Conservation (phyloP, 1,284 basidiomycete species). For the Fomitopsis schrenkii region DNA sequence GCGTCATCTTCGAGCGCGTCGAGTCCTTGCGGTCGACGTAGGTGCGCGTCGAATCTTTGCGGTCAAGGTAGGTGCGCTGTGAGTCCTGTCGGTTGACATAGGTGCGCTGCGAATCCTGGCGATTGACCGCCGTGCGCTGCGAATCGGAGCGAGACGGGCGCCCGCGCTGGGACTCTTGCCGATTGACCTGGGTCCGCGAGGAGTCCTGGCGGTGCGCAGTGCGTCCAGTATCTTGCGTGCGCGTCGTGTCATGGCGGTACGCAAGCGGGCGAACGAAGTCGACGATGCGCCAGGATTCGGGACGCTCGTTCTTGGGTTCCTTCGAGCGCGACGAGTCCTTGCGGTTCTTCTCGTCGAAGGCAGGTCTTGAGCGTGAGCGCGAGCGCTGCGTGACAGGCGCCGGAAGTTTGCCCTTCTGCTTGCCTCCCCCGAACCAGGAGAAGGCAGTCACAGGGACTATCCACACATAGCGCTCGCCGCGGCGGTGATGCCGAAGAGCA, state of each 20-base stretch:
- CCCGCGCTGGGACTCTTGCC: constrained; percentile 3
- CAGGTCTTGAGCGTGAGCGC: constrained; percentile 24
- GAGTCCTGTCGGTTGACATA: constrained; percentile 11
- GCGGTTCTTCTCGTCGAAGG: constrained; percentile 4
- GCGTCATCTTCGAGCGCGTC: constrained; percentile 5
- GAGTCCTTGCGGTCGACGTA: constrained; percentile 11
- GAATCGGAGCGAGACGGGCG: not conserved
- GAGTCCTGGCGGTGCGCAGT: constrained; percentile 14
- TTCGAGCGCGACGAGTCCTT: constrained; percentile 3
- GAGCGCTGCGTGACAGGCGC: constrained; percentile 30
- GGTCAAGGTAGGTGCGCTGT: constrained; percentile 4
- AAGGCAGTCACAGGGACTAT: constrained; percentile 65
- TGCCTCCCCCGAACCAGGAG: constrained; percentile 54
- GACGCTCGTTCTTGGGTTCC: not conserved
- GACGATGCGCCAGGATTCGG: constrained; percentile 5
- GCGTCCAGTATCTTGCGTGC: constrained; percentile 11
- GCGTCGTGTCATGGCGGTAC: constrained; percentile 5
- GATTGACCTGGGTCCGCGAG: not conserved
- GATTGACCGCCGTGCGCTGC: constrained; percentile 5
- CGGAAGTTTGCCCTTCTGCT: constrained; percentile 28
- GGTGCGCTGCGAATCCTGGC: constrained; percentile 9
- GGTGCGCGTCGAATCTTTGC: constrained; percentile 8
- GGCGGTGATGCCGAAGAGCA: constrained; percentile 58
- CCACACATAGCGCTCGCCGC: constrained; percentile 72
- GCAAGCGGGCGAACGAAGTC: constrained; percentile 3